These are phyloP conservation scores for Phaffia tasmanica DNA, from an alignment of 768 basidiomycete genomes.

Conservation along the genomic window DNA sequence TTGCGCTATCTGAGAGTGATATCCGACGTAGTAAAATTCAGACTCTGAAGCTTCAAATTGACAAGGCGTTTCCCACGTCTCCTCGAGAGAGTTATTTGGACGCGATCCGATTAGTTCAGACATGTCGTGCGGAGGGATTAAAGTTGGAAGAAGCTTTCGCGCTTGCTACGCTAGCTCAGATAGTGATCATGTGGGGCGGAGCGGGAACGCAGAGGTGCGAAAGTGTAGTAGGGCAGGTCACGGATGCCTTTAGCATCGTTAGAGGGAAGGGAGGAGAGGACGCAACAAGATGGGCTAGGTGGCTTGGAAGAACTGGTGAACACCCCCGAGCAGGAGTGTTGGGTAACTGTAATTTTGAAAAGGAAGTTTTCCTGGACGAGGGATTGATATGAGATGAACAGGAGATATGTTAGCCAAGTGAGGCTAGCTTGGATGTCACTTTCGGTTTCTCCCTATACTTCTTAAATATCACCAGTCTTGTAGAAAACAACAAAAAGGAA, in stretches of 20 bases:
- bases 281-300: constrained; percentile 10
- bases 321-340: constrained; percentile 15
- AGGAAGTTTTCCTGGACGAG: no score
- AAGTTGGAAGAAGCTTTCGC: constrained; percentile 20
- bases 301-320: constrained; percentile 3
- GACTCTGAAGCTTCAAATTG: constrained; percentile 1
- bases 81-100: not conserved
- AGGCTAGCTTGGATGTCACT: no score
- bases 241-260: not conserved
- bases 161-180: constrained; percentile 13
- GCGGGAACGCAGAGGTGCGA: not conserved
- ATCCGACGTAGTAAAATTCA: not conserved
- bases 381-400: no score
- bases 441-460: no score
- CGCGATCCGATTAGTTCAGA: not conserved
- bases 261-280: constrained; percentile 13
- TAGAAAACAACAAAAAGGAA: no score
- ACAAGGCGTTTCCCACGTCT: not conserved
- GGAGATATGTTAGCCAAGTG: no score
- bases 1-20: not conserved
- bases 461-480: no score
- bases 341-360: constrained; percentile 6
- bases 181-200: constrained; percentile 17
- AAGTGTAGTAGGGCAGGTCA: constrained; percentile 5
- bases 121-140: constrained; percentile 4